Base-by-base conservation (phyloP, 1,139 yeast genomes). In the Geotrichum siamense region DNA sequence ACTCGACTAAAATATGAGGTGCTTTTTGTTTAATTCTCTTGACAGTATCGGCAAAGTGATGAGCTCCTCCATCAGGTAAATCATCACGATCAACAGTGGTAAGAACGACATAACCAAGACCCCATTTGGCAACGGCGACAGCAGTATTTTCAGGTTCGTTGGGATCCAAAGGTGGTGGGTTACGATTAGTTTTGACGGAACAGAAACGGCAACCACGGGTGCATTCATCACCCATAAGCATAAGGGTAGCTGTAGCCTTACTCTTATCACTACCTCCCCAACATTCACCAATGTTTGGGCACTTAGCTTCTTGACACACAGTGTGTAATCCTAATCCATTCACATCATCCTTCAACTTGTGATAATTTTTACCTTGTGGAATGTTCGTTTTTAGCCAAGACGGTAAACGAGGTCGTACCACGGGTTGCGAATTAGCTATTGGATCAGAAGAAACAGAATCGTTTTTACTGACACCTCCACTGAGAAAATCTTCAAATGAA, bases 31-130 rank as follows among this genome's bases (percentile, higher is more conserved):
- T 93, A 55, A 93, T 89, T 58, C 76, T 77, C 54, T 66, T 67
- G 13, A 93, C 96, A 0, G 99, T 91, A 57, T 83, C 85, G 0
- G 93, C 81, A 60, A 93, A 76, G 65, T 93, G 99, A 50, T 76
- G 71, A 2, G 96, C 80, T 39, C 99, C 99, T 47, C 98, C 97
- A 59, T 93, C 99, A 1, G 72, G 57, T 55, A 91, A 71, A 64
- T 93, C 99, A 63, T 93, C 99, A 67, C 99, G 77, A 63, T 93
- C 99, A 26, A 93, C 99, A 1, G 98, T 89, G 19, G 99, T 93
- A 54, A 93, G 71, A 31, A 93, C 99, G 27, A 93, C 97, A 62
- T 93, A 93, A 22, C 99, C 99, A 52, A 93, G 74, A 1, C 97
- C 98, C 99, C 99, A 93, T 65, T 96, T 79, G 43, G 89, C 80